Conservation (phyloP, 768 basidiomycete species). For the Dioszegia aurantiaca region DNA sequence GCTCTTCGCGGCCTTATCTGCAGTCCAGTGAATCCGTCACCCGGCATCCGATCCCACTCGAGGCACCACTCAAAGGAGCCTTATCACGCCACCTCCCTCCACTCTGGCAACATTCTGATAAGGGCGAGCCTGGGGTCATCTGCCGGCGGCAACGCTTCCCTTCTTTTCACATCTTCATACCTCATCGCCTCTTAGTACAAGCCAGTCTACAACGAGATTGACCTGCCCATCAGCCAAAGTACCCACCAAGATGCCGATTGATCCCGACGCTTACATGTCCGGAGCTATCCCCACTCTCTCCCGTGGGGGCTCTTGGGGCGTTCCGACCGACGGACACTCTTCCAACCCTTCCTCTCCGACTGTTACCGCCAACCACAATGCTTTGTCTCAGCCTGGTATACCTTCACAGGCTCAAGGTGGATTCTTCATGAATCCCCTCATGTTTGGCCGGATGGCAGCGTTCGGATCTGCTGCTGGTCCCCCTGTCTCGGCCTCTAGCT, state of each 20-base stretch:
- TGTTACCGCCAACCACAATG: background rate
- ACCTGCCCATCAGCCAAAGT: too few species aligned
- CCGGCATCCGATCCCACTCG: too few species aligned
- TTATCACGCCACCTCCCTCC: too few species aligned
- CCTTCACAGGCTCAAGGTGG: slow-evolving; percentile 5
- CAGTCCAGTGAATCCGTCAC: too few species aligned
- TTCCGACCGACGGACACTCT: slow-evolving; percentile 4
- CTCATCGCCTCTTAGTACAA: background rate
- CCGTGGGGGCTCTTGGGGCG: slow-evolving; percentile 35
- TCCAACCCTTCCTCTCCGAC: slow-evolving; percentile 10
- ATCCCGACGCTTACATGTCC: slow-evolving; percentile 41
- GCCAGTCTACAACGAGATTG: too few species aligned
- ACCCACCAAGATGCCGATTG: slow-evolving; percentile 30
- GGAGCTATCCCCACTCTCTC: slow-evolving; percentile 38
- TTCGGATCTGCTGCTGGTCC: slow-evolving; percentile 3
- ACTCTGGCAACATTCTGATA: too few species aligned
- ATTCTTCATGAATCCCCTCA: slow-evolving; percentile 12
- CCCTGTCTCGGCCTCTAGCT: background rate
- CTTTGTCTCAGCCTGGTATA: slow-evolving; percentile 1
- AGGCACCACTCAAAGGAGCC: too few species aligned
- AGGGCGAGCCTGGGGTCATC: too few species aligned
- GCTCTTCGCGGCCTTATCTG: too few species aligned
- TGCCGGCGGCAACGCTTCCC: too few species aligned
- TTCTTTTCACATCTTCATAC: too few species aligned
- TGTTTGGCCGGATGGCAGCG: slow-evolving; percentile 13